A percentile compares a stretch with the other conserved stretches of the same genome.
Conservation (phyloP, 1,284 basidiomycete species). For the Heimioporus punctisporus region DNA sequence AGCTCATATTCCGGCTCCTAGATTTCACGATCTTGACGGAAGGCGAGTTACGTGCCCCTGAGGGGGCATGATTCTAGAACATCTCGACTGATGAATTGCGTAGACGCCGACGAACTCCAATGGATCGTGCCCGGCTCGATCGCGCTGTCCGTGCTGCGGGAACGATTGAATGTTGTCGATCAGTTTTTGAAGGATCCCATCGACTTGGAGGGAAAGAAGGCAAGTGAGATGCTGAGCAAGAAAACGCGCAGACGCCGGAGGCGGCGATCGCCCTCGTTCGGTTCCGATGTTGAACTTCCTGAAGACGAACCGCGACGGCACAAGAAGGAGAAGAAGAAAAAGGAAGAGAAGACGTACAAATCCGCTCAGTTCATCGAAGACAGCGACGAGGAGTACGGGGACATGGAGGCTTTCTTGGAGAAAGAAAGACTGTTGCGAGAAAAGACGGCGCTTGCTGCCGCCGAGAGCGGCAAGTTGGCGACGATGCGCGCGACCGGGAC, state of each 20-base stretch:
- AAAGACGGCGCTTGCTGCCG: constrained; percentile 50
- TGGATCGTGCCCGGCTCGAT: constrained; percentile 81
- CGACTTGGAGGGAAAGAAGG: constrained; percentile 75
- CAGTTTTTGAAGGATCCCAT: constrained; percentile 78
- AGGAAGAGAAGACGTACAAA: constrained; percentile 81
- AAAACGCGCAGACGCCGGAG: constrained; percentile 55
- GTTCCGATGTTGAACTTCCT: constrained; percentile 42
- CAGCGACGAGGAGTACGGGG: constrained; percentile 80
- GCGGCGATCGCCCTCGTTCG: constrained; percentile 47
- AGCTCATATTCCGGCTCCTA: constrained; percentile 78
- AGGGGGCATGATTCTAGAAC: constrained; percentile 4
- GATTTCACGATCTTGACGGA: constrained; percentile 64
- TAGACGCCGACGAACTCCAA: constrained; percentile 72
- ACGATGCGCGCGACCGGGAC: constrained; percentile 70
- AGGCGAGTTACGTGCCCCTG: constrained; percentile 43
- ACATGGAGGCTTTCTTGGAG: constrained; percentile 80
- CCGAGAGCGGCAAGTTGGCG: constrained; percentile 43
- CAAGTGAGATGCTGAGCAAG: constrained; percentile 65
- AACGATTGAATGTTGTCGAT: constrained; percentile 69
- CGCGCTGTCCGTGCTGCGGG: constrained; percentile 62
- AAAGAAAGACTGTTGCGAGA: constrained; percentile 63
- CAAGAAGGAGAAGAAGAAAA: constrained; percentile 58
- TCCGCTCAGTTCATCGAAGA: constrained; percentile 91
- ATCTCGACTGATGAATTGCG: constrained; percentile 4
- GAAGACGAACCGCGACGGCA: constrained; percentile 47